Percentiles rank a stretch among this genome's conserved stretches.
phyloP scores from a whole-genome alignment of 2,329 filamentous ascomycete species.

The Colletotrichum viniferum region DNA sequence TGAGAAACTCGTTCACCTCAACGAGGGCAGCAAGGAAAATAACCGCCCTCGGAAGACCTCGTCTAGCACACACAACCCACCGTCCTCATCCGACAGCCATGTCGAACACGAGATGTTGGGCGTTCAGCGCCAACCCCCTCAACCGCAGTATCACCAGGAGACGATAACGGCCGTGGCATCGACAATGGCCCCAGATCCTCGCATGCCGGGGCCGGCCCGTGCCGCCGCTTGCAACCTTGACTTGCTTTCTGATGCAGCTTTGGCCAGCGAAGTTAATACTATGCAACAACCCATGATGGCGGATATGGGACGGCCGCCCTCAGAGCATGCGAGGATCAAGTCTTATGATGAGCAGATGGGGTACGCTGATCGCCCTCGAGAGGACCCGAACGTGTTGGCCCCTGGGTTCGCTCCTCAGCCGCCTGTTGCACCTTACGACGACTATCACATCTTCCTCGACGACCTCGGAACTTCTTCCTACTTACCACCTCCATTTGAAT shows the following conservation, averaged over 20 bases:
- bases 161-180: slow-evolving; percentile 41
- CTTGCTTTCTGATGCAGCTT: slow-evolving; percentile 63
- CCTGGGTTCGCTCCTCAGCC: slow-evolving; percentile 44
- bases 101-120: slow-evolving; percentile 51
- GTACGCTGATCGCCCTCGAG: slow-evolving; percentile 53
- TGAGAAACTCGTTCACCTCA: slow-evolving; percentile 68
- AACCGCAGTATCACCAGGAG: slow-evolving; percentile 45
- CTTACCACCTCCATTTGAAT: slow-evolving; percentile 58
- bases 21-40: slow-evolving; percentile 61
- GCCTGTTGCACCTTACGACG: slow-evolving; percentile 50
- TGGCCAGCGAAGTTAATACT: slow-evolving; percentile 59
- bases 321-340: slow-evolving; percentile 50
- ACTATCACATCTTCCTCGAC: slow-evolving; percentile 65
- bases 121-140: slow-evolving; percentile 39
- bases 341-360: slow-evolving; percentile 52
- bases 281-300: slow-evolving; percentile 53
- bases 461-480: slow-evolving; percentile 60
- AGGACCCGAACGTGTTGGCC: slow-evolving; percentile 47
- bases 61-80: slow-evolving; percentile 43
- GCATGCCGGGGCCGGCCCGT: slow-evolving; percentile 41
- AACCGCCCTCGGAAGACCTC: slow-evolving; percentile 53
- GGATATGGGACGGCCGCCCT: slow-evolving; percentile 45
- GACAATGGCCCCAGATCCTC: slow-evolving; percentile 50
- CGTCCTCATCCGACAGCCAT: slow-evolving; percentile 52
- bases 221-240: slow-evolving; percentile 60